Base-by-base conservation (phyloP, 306 rosid genomes). In the Cercis canadensis region DNA sequence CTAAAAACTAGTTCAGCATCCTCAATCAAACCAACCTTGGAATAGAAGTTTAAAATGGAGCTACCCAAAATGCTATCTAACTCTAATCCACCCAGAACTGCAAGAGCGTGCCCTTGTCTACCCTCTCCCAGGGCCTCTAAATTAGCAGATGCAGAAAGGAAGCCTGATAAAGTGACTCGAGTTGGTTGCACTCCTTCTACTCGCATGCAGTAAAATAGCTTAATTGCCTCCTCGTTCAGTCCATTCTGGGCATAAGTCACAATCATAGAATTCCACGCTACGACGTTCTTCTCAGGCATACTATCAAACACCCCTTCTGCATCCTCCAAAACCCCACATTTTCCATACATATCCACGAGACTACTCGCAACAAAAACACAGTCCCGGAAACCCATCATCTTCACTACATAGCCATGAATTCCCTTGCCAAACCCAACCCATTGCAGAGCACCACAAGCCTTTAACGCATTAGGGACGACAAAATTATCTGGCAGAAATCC, bases 261-360 rank as follows among this genome's bases (percentile, higher is more conserved):
- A 47, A 90, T 72, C 92, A 93, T 78, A 0, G 96, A 87, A 71
- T 90, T 93, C 98, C 97, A 93, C 37, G 90, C 78, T 49, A 93
- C 85, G 16, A 57, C 80, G 58, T 84, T 88, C 73, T 67, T 88
- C 12, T 85, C 82, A 57, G 41, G 51, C 82, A 90, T 88, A 14
- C 33, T 70, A 73, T 79, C 93, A 47, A 93, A 93, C 84, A 87
- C 85, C 84, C 45, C 87, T 67, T 73, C 74, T 60, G 96, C 98
- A 65, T 85, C 86, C 57, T 78, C 83, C 52, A 87, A 65, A 54
- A 55, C 47, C 53, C 92, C 90, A 62, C 97, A 90, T 71, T 93
- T 93, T 3, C 98, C 98, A 67, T 92, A 92, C 97, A 90, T 92
- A 72, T 88, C 98, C 7, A 78, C 85, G 11, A 90, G 88, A 77